Base-by-base conservation (phyloP, 305 asterid species). In the Solanum chacoense region DNA sequence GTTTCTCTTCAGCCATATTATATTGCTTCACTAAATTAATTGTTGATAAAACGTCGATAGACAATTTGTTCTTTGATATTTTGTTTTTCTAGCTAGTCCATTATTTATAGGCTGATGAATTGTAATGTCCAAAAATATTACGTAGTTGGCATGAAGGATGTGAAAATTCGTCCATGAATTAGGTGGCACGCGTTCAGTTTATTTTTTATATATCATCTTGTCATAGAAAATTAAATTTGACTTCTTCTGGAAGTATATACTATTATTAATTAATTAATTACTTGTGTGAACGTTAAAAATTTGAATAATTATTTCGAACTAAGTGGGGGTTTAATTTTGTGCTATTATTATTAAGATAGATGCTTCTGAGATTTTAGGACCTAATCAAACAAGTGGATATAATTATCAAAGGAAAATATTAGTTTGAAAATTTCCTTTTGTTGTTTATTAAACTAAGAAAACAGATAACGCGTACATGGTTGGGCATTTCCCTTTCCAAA, bases 1-100 rank as follows among this genome's bases (percentile, higher is more conserved):
- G 77, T 78, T 91, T 89, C 89, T 91, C 90, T 76, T 91, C 90
- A 16, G 90, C 88, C 93, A 91, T 91, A 67, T 29, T 32, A 91
- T 90, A 65, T 29, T 32, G 28, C 26, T 38, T 40, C n/a, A 1
- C 67, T 13, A 79, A 78, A 78, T 77, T 75, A n/a, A 34, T 59
- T 59, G 11, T 18, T 36, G 24, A 20, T 11, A 3, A 79, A 6
- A 40, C 45, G 85, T 42, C 24, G 29, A 80, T 26, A 26, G 40
- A 28, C 9, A 80, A 40, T 22, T 38, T 0, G 35, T 59, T 5
- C 26, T 59, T 78, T 37, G 63, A 40, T 79, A 24, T 38, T 79
- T 26, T 42, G n/a, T 37, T 78, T 36, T n/a, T 36, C 63, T 78
- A 38, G 85, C 34, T 37, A 38, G 24, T 14, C 18, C 37, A 80